Conservation (phyloP, 495 filamentous ascomycete genomes). For the Glonium stellatum region DNA sequence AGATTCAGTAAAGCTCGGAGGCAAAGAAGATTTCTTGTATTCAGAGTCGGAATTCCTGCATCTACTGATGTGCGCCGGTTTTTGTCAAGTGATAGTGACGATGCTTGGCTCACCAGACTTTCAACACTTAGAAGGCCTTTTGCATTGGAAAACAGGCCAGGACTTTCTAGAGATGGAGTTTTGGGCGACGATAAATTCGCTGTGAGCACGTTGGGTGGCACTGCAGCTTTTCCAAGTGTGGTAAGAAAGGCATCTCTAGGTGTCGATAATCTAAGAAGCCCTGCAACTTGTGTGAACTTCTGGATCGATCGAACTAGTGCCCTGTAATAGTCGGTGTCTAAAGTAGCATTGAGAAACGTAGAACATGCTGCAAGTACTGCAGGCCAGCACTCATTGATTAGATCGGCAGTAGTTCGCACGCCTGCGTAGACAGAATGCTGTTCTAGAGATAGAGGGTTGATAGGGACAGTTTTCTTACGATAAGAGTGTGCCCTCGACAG, state of each 20-base stretch:
- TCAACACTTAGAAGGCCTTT: constrained; percentile 62
- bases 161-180: constrained; percentile 43
- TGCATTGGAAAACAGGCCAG: constrained; percentile 53
- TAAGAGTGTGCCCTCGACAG: constrained; percentile 35
- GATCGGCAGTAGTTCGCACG: constrained; percentile 66
- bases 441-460: constrained; percentile 71
- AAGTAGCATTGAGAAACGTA: constrained; percentile 82
- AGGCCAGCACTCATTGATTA: constrained; percentile 92
- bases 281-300: constrained; percentile 91
- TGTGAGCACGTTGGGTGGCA: constrained; percentile 67
- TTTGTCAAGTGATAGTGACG: constrained; percentile 42
- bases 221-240: constrained; percentile 83
- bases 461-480: constrained; percentile 50
- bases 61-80: constrained; percentile 49
- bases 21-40: constrained; percentile 82
- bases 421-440: constrained; percentile 62
- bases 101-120: constrained; percentile 47
- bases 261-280: constrained; percentile 72
- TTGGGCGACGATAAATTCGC: constrained; percentile 47
- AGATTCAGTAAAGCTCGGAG: constrained; percentile 84
- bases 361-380: constrained; percentile 89
- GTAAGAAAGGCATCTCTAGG: constrained; percentile 92
- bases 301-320: constrained; percentile 89
- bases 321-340: constrained; percentile 94
- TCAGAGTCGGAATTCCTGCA: constrained; percentile 51